Base-by-base conservation (phyloP, 768 basidiomycete genomes). In the Artomyces pyxidatus region DNA sequence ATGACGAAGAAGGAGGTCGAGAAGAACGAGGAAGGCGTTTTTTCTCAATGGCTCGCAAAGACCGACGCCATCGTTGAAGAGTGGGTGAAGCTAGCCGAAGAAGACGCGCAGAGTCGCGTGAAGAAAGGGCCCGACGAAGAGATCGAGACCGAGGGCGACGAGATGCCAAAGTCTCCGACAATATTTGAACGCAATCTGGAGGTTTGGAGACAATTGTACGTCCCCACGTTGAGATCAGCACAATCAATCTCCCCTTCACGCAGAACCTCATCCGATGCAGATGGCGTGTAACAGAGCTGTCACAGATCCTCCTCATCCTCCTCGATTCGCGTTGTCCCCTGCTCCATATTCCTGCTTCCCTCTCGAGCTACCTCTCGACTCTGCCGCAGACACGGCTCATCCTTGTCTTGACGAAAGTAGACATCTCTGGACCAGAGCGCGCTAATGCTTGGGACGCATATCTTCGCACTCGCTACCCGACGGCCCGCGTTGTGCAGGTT, bases 241-340 rank as follows among this genome's bases (percentile, higher is more conserved):
- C n/a, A n/a, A 40, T 47, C 21, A 4, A 26, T 5, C 14, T 14
- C 26, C 22, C 27, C 42, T 38, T 52, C 19, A 52, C 43, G 26
- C 39, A 38, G 9, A 4, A 4, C 28, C 43, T 19, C 29, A 22
- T 17, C 22, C 48, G 41, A 37, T 52, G 53, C 58, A 90, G 87
- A 57, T 97, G 95, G 95, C 80, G 95, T 30, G 94, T 96, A 19
- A 81, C 85, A 6, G 95, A 98, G 67, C 85, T 88, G 22, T 89
- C 89, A 0, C 80, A 92, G 58, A 88, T 97, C 54, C 71, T 97
- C 17, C 78, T 96, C 42, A 74, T 95, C 43, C 77, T 97, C 37
- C 74, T 95, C 28, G 94, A 96, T 64, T 85, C 88, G 14, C 84
- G 95, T 35, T 93, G 89, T 61, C 93, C 95, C 0, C 76, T 82